Evolutionary conservation across 768 basidiomycete genomes (phyloP).

Genomic region (Bullera alba): DNA sequence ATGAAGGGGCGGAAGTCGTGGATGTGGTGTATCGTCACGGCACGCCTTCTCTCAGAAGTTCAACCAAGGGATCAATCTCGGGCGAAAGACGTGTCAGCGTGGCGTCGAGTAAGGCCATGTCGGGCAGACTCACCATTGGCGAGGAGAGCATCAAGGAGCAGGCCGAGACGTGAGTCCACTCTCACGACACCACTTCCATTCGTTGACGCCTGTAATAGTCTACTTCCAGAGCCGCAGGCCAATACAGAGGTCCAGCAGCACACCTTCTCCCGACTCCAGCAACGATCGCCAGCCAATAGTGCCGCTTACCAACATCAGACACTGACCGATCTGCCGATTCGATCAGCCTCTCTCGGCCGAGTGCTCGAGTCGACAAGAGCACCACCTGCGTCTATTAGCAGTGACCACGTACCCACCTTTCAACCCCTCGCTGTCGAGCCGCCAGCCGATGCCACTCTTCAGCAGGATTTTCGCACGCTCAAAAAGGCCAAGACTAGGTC

Average conservation of each 20-base stretch:
- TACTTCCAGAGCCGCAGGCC: no score
- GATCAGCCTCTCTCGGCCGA: slow-evolving; percentile 26
- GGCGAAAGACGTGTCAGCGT: slow-evolving; percentile 18
- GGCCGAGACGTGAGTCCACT: slow-evolving; percentile 13
- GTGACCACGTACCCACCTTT: no score
- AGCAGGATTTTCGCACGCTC: slow-evolving; percentile 14
- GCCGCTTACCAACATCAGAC: no score
- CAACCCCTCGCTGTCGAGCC: background rate
- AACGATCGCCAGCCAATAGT: no score
- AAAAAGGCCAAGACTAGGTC: slow-evolving; percentile 35
- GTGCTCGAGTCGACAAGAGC: background rate
- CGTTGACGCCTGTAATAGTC: no score
- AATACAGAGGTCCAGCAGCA: no score
- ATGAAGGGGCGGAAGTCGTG: slow-evolving; percentile 27
- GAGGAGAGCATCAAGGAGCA: slow-evolving; percentile 11
- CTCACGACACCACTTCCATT: no score
- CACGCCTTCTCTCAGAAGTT: slow-evolving; percentile 8
- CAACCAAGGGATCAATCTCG: slow-evolving; percentile 14
- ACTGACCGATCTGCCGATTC: slow-evolving; percentile 19
- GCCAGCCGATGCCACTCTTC: background rate
- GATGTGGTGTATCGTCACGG: slow-evolving; percentile 13
- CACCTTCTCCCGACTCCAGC: no score
- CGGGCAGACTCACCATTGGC: slow-evolving; percentile 15
- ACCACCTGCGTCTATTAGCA: no score
- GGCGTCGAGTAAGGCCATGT: slow-evolving; percentile 25